Evolutionary conservation across 2,329 filamentous ascomycete species (phyloP), one percentile per base, ranked within the genome.

Genomic region (Aspergillus ochraceoroseus): DNA sequence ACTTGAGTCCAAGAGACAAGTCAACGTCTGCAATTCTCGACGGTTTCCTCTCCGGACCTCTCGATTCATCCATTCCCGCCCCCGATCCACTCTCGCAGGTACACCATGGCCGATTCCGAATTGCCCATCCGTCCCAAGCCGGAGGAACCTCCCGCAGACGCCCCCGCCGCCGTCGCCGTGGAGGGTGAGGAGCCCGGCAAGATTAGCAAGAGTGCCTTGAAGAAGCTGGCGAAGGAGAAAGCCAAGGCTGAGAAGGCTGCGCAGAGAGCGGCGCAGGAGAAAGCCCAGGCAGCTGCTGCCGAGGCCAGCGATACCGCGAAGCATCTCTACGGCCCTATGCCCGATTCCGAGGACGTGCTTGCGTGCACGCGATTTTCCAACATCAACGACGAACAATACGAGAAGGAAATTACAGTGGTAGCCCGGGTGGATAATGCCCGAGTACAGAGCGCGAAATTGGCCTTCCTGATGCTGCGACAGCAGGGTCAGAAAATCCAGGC

Each of bases 151-250:
- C 55, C 52, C 23, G 50, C 59, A 40, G 43, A 58, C 15, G 62
- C 56, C 32, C 55, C 52, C 23, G 50, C 59, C 40, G 42, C 59
- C 17, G 62, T 56, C 32, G 38, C 56, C 17, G 62, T 55, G 32
- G 67, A 65, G 47, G 68, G 64, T 35, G 58, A 41, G 26, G 51
- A 52, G 28, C 38, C 51, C 33, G 56, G 47, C 38, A 62, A 62
- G 54, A 54, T 59, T 28, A 87, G 83, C 46, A 89, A 94, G 71
- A 89, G 82, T 67, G 87, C 81, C 11, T 70, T 83, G 50, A 94
- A 94, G 72, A 94, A 94, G 72, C 82, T 85, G 31, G 83, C 85
- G 55, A 94, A 94, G 70, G 86, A 89, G 18, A 88, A 88, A 70
- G 89, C 90, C 64, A 89, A 94, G 68, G 85, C 84, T 8, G 75